A percentile compares a stretch with the other conserved stretches of the same genome.
phyloP scores from a whole-genome alignment of 352 stramenopile species.

The Phytophthora idaei region DNA sequence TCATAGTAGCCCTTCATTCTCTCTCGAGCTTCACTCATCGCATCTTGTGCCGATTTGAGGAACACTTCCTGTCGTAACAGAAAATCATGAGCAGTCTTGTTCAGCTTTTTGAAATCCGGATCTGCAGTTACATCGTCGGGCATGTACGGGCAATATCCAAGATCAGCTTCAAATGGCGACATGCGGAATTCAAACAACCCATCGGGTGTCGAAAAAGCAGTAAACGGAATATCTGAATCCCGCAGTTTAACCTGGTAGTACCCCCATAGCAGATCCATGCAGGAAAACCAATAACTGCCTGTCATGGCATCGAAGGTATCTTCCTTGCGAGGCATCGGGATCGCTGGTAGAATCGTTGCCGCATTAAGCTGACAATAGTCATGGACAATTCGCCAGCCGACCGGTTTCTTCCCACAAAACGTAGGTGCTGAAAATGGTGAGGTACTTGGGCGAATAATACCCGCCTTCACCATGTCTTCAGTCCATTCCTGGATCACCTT shows the following conservation, averaged over 20 bases:
- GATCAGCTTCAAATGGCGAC: no score
- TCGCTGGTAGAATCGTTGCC: neutral
- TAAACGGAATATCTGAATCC: constrained; percentile 10
- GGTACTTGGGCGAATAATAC: constrained; percentile 2
- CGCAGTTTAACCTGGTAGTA: constrained; percentile 9
- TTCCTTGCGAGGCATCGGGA: constrained; percentile 4
- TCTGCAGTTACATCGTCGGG: no score
- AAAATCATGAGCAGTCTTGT: no score
- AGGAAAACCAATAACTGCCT: neutral
- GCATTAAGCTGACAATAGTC: constrained; percentile 6
- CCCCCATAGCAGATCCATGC: constrained; percentile 6
- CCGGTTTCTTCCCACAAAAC: constrained; percentile 4
- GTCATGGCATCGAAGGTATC: constrained; percentile 1
- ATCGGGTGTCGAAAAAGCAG: constrained; percentile 5
- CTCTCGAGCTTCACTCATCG: constrained; percentile 11
- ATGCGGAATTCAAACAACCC: constrained; percentile 11
- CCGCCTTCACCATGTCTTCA: neutral
- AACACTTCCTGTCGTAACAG: no score
- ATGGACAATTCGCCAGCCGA: constrained; percentile 5
- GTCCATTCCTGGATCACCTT: neutral
- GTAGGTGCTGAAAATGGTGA: neutral
- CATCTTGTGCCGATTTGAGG: neutral
- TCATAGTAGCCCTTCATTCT: constrained; percentile 18
- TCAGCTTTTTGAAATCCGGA: no score
- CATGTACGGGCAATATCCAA: no score